Base-by-base conservation (phyloP, 345 rosid species). In the Ricinus communis region DNA sequence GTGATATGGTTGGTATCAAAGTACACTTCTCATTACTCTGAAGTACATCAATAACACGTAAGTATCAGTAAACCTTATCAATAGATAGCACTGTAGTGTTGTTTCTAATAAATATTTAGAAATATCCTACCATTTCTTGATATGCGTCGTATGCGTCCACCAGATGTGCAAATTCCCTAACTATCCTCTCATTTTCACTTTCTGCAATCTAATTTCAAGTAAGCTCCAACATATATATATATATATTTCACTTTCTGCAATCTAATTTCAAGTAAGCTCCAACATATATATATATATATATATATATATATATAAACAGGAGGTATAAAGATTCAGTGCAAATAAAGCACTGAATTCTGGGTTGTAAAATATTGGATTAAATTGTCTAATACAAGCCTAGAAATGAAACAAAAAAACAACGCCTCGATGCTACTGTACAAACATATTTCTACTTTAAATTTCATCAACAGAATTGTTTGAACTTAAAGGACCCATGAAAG, bases 211-310 rank as follows among this genome's bases (percentile, higher is more conserved):
- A 74, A 82, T 43, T 59, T 70, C 81, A 78, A 58, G 77, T 82
- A 69, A 84, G 80, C 77, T 69, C 50, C 83, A 33, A 33, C 6
- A 33, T n/a, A n/a, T n/a, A n/a, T n/a, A n/a, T n/a, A n/a, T n/a
- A n/a, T n/a, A n/a, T n/a, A n/a, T 86, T 76, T 87, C 91, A 50
- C 81, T 84, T 83, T 95, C 99, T 95, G 93, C 86, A 84, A 80
- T 79, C 73, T 65, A 74, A 82, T 43, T 59, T 70, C 81, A 78
- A 58, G 77, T 82, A 69, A 84, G 80, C 77, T 69, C 50, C 83
- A 33, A 33, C 6, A 33, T n/a, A n/a, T n/a, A n/a, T n/a, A n/a
- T n/a, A n/a, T n/a, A n/a, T n/a, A n/a, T n/a, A n/a, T 86, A n/a
- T n/a, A n/a, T n/a, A n/a, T n/a, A n/a, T n/a, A n/a, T n/a, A n/a